Evolutionary conservation across 1,284 basidiomycete genomes (phyloP), one percentile per base, ranked within the genome.

Genomic region (Trametes hirsuta): DNA sequence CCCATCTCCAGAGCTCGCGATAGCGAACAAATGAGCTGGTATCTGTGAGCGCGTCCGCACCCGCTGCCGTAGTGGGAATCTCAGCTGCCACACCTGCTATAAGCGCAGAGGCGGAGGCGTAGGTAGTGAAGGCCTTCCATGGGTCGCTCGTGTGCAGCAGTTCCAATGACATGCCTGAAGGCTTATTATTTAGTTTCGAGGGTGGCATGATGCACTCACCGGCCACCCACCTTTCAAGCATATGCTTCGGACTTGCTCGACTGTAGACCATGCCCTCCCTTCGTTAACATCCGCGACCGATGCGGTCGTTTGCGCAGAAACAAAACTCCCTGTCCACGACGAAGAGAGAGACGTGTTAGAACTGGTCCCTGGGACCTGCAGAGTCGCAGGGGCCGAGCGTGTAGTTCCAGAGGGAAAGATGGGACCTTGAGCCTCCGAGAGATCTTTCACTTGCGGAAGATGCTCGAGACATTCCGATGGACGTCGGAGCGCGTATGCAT

Each of bases 1-100:
- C 79, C 91, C 91, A 93, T 58, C 90, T 79, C 91, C 91, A 93
- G 8, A 92, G 78, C 65, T 93, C 91, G 24, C 85, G 84, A 48
- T 87, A 85, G 45, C 79, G 81, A 4, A 76, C 72, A 68, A 93
- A 93, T 2, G 84, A 78, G 9, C 78, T 75, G 53, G 76, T 74
- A 64, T 80, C 75, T 37, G 76, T 58, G 59, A 77, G 76, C 5
- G 78, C 76, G 6, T 75, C 55, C 6, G 75, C 67, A 22, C 59
- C 52, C 37, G 67, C 47, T n/a, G 64, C 37, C 21, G 75, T 68
- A 24, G 75, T 62, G 9, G 74, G 76, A 34, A 87, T 78, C 52
- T 86, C 84, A 34, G 77, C 76, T 42, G 83, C 78, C 44, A 84
- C 72, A 47, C 76, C 66, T 22, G 76, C 73, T 42, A 92, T 77